Base-by-base conservation (phyloP, 2,329 filamentous ascomycete genomes). In the Fusarium annulatum region DNA sequence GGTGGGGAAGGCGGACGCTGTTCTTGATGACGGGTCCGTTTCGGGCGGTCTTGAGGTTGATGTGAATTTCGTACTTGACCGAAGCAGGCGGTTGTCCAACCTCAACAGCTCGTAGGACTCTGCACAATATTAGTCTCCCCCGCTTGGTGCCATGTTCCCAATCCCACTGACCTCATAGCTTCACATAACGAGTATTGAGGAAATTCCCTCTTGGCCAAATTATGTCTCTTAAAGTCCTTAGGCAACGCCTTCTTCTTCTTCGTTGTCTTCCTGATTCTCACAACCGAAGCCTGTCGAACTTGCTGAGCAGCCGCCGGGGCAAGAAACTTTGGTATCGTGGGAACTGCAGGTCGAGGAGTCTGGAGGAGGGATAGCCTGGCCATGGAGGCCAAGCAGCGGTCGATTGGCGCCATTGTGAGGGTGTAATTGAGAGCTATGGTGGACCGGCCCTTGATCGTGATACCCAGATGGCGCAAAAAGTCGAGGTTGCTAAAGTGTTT, bases 31-130 rank as follows among this genome's bases (percentile, higher is more conserved):
- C 91, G 23, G 95, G 92, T 2, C 95, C 95, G 82, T 95, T 95
- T 82, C 95, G 96, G 76, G 90, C 87, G 4, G 96, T 95, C 79
- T 92, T 92, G 72, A 99, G 85, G 79, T 93, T 95, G 77, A 99
- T 85, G 78, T 94, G 89, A 57, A 98, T 79, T 82, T 98, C 96
- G 86, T 99, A 99, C 82, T 98, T 98, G 76, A 91, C 87, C 16
- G 87, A 86, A 6, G 88, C 87, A 7, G 94, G 92, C 55, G 92
- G 89, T 60, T 90, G 90, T 79, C 96, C 96, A 77, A 98, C 95
- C 88, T 99, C 96, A 79, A 93, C 91, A 53, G 96, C 96, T 79
- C 94, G 94, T 74, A 99, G 90, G 81, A 97, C 96, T 81, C 95
- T 97, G 34, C 26, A 56, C 9, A 36, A 42, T 62, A 72, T 69